These are phyloP conservation scores for Picocystis sp. DNA, from an alignment of 163 green algal species.

Conservation along the genomic window DNA sequence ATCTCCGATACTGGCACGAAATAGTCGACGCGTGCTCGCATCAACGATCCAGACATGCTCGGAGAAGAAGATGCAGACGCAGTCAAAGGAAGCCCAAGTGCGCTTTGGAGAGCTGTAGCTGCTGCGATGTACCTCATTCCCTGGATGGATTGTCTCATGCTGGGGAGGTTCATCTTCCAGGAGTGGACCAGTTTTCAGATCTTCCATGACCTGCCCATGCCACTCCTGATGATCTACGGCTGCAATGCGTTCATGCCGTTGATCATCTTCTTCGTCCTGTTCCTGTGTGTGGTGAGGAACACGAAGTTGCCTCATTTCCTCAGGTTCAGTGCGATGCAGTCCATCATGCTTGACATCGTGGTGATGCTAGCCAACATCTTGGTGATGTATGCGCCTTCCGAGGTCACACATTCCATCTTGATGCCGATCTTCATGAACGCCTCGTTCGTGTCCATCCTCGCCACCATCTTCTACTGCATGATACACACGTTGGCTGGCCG, in stretches of 20 bases:
- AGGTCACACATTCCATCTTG: constrained; percentile 36
- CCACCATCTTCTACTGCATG: constrained; percentile 46
- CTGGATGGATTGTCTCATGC: constrained; percentile 41
- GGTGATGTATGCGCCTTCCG: constrained; percentile 43
- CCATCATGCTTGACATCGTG: constrained; percentile 62
- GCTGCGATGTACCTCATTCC: constrained; percentile 47
- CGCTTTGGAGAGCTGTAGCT: constrained; percentile 28
- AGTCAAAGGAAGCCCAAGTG: constrained; percentile 21
- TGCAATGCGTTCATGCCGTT: constrained; percentile 53
- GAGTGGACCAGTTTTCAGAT: constrained; percentile 22
- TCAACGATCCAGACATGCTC: too few species aligned
- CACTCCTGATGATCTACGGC: constrained; percentile 44
- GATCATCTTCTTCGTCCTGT: constrained; percentile 68
- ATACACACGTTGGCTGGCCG: constrained; percentile 44
- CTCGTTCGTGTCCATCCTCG: constrained; percentile 34
- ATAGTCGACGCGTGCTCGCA: too few species aligned
- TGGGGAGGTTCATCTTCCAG: constrained; percentile 31
- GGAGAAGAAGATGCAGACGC: constrained; percentile 8
- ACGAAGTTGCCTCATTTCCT: constrained; percentile 63
- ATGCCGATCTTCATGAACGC: constrained; percentile 15
- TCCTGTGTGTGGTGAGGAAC: constrained; percentile 61
- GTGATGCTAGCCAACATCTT: constrained; percentile 62
- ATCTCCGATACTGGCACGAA: too few species aligned
- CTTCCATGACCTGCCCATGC: constrained; percentile 17
- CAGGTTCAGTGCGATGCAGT: constrained; percentile 65